Percentiles rank a stretch among this genome's conserved stretches.
Conservation (phyloP, 116 monocot genomes). For the Cymodocea nodosa region DNA sequence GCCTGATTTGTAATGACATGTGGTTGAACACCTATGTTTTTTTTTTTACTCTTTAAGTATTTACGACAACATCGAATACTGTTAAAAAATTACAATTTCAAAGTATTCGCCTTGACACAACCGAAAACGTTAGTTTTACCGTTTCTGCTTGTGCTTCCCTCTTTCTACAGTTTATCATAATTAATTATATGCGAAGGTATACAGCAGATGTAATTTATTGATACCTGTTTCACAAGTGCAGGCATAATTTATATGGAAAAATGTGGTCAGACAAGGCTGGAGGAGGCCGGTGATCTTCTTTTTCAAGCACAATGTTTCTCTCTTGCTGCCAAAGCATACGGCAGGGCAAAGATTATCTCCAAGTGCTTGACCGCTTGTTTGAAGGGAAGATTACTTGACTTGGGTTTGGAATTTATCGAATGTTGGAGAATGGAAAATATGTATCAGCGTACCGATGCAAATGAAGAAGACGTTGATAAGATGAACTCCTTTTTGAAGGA, state of each 20-base stretch:
- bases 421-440: constrained; percentile 9
- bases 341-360: constrained; percentile 24
- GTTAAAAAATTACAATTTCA: no score
- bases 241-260: constrained; percentile 41
- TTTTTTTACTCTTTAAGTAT: no score
- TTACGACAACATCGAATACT: no score
- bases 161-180: background rate
- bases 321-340: constrained; percentile 35
- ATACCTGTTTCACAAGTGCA: background rate
- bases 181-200: no score
- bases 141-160: no score
- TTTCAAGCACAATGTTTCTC: constrained; percentile 18
- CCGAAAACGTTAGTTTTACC: no score
- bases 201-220: background rate
- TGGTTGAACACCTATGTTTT: no score
- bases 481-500: constrained; percentile 20
- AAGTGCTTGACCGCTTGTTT: constrained; percentile 42
- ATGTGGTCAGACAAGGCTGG: constrained; percentile 31
- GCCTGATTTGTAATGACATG: no score
- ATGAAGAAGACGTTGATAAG: constrained; percentile 2
- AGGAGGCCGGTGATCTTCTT: constrained; percentile 56
- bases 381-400: constrained; percentile 23
- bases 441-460: background rate
- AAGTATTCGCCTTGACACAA: no score
- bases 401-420: constrained; percentile 22